Evolutionary conservation across 176 grass and related monocot species (phyloP), one percentile per base, ranked within the genome.

Genomic region (Cenchrus americanus): DNA sequence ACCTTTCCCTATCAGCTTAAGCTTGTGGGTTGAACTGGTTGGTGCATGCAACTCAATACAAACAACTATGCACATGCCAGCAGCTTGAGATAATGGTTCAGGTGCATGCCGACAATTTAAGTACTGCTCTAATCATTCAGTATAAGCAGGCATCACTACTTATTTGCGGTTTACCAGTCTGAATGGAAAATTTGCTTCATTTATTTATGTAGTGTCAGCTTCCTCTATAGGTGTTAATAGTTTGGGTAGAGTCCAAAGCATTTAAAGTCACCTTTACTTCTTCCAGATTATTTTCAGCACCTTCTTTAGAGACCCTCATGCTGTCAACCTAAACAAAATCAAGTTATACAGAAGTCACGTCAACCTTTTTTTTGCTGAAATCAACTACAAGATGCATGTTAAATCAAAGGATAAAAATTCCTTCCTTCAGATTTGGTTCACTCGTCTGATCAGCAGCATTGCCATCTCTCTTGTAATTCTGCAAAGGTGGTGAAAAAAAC

Each of bases 251-350:
- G 67, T 42, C 18, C 83, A 71, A 71, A 78, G 26, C 27, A 78
- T 48, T 21, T 23, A 53, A 61, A 19, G 41, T 62, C 10, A 86
- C 84, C 84, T 73, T 64, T 65, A 44, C 76, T 63, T 62, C 66
- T 80, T 80, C 57, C n/a, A 73, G 14, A 21, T 71, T 53, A n/a
- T 80, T 79, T 73, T 11, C 55, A 62, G 43, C 21, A 14, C 19
- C 66, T 18, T 72, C 30, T 84, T 76, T 63, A 71, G 76, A 43
- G 44, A 14, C 10, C 30, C 14, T 30, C 10, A 69, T 42, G 75
- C 55, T 62, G 42, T 85, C 43, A 62, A 50, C 57, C 76, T 86
- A 78, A 17, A 78, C 19, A 6, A 72, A 79, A 76, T 62, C 65
- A 78, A 78, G 17, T 58, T 41, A 66, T 3, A 69, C 0, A 61